phyloP scores from a whole-genome alignment of 2,329 filamentous ascomycete species.

The Malbranchea zuffiana region DNA sequence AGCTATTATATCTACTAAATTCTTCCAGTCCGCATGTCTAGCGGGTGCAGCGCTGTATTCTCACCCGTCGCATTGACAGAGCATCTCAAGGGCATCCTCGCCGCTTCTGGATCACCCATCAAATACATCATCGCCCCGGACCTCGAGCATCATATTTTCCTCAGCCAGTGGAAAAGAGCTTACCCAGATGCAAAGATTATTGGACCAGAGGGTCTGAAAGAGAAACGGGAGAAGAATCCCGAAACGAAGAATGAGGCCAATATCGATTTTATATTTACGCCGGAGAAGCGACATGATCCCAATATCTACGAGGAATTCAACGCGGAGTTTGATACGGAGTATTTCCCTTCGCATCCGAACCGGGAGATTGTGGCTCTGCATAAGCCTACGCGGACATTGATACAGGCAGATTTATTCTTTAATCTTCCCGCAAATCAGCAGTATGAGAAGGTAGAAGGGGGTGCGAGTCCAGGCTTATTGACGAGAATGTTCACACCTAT shows the following conservation, averaged over 20 bases:
- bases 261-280: conserved; percentile 59
- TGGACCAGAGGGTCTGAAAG: conserved; percentile 68
- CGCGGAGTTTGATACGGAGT: conserved; percentile 74
- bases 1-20: neutral
- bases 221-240: conserved; percentile 59
- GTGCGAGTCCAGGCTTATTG: conserved; percentile 46
- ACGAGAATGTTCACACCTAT: conserved; percentile 48
- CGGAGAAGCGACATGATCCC: conserved; percentile 40
- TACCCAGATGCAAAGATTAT: conserved; percentile 72
- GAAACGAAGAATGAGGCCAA: conserved; percentile 43
- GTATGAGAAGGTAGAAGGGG: conserved; percentile 51
- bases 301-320: conserved; percentile 69
- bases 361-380: conserved; percentile 83
- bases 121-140: conserved; percentile 81
- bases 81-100: conserved; percentile 52
- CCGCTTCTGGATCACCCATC: conserved; percentile 57
- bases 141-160: conserved; percentile 88
- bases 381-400: conserved; percentile 64
- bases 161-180: conserved; percentile 70
- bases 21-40: conserved; percentile 60
- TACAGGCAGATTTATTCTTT: conserved; percentile 85
- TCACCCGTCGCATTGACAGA: conserved; percentile 79
- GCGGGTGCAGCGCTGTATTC: conserved; percentile 74
- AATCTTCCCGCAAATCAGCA: conserved; percentile 83
- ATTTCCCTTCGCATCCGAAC: conserved; percentile 67